Evolutionary conservation across 2,329 filamentous ascomycete genomes (phyloP), one percentile per base, ranked within the genome.

Genomic region (Hypomyces perniciosus): DNA sequence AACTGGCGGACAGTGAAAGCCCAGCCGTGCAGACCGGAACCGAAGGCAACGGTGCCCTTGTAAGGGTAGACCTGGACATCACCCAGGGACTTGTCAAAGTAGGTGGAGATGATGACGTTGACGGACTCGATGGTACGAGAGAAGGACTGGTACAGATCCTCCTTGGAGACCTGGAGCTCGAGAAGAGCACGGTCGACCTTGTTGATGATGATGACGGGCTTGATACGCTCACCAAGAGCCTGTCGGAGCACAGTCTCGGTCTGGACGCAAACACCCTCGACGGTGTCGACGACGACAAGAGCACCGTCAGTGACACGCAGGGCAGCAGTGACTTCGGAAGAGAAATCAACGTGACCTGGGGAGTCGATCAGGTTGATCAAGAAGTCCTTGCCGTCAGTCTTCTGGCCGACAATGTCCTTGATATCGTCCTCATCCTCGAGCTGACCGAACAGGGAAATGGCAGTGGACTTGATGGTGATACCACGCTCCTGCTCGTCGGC

Each of bases 281-380:
- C 88, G 76, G 91, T 96, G 81, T 99, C 93, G 80, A 99, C 93
- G 78, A 99, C 93, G 70, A 99, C 93, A 63, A 99, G 89, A 68
- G 93, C 93, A 89, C 93, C 93, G 70, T 99, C 93, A 65, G 93
- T 99, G 78, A 99, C 93, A 90, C 93, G 93, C 70, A 99, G 92
- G 72, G 93, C 93, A 72, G 93, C 93, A 71, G 93, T 99, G 72
- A 99, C 93, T 74, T 99, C 93, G 62, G 93, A 99, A 39, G 93
- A 99, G 86, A 99, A 99, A 80, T 99, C 93, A 80, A 99, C 93
- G 92, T 99, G 93, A 84, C 93, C 93, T 58, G 93, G 93, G 55
- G 93, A 99, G 78, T 99, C 93, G 74, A 99, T 99, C 77, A 99
- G 83, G 86, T 99, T 99, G 86, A 99, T 95, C 81, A 99, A 82